Evolutionary conservation across 1,284 basidiomycete genomes (phyloP).

Genomic region (Moesziomyces parantarcticus): DNA sequence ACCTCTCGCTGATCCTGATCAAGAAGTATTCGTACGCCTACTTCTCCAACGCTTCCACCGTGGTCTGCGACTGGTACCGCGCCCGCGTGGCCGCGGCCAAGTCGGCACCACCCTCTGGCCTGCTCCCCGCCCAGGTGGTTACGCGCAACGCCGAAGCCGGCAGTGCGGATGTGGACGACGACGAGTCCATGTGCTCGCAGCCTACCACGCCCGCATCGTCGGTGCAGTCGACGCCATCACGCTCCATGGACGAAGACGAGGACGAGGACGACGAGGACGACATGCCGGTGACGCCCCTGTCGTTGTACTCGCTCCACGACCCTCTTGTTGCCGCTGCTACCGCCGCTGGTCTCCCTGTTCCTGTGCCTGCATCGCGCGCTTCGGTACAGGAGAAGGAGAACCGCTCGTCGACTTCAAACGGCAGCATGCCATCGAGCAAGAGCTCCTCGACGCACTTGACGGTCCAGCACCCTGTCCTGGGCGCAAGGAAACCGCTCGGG

Average conservation of each 20-base stretch:
- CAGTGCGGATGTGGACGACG: constrained; percentile 49
- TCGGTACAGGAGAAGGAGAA: constrained; percentile 38
- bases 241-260: constrained; percentile 63
- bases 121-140: constrained; percentile 49
- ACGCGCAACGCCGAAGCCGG: constrained; percentile 32
- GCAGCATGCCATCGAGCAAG: constrained; percentile 28
- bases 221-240: constrained; percentile 63
- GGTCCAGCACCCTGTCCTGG: constrained; percentile 37
- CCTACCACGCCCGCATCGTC: constrained; percentile 58
- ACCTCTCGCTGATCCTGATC: constrained; percentile 89
- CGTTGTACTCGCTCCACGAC: constrained; percentile 63
- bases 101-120: constrained; percentile 24
- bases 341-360: constrained; percentile 36
- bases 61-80: constrained; percentile 90
- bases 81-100: constrained; percentile 31
- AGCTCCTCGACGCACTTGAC: constrained; percentile 34
- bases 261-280: constrained; percentile 66
- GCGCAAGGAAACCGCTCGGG: constrained; percentile 31
- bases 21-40: constrained; percentile 97
- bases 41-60: constrained; percentile 91
- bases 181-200: constrained; percentile 58
- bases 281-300: constrained; percentile 66
- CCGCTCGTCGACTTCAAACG: constrained; percentile 9
- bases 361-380: constrained; percentile 33
- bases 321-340: constrained; percentile 50